phyloP scores from a whole-genome alignment of 805 yeast species.

The Candida hispaniensis region DNA sequence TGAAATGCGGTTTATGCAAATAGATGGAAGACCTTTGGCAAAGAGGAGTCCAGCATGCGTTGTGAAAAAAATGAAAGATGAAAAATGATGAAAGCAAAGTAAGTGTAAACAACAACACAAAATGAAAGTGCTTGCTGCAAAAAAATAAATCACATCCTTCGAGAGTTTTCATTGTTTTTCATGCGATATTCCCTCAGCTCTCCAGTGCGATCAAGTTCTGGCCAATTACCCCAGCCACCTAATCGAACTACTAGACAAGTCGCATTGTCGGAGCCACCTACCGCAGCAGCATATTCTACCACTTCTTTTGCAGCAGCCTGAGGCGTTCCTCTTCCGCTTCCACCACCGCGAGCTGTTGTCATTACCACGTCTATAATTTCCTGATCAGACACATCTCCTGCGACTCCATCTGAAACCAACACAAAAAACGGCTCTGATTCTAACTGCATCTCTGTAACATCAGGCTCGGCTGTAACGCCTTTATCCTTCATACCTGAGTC shows the following conservation, averaged over 20 bases:
- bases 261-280: constrained; percentile 95
- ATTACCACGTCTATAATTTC: constrained; percentile 81
- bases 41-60: too few species aligned
- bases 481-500: constrained; percentile 68
- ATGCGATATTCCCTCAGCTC: constrained; percentile 62
- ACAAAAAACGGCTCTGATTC: constrained; percentile 85
- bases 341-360: constrained; percentile 42
- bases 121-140: too few species aligned
- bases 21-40: too few species aligned
- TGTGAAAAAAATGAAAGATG: too few species aligned
- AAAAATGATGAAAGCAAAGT: too few species aligned
- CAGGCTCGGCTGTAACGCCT: constrained; percentile 92
- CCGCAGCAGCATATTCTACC: constrained; percentile 66
- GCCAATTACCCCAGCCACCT: constrained; percentile 91
- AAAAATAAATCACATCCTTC: too few species aligned
- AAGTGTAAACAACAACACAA: too few species aligned
- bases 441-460: constrained; percentile 54
- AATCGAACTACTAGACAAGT: constrained; percentile 74
- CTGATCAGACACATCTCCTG: constrained; percentile 73
- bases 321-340: constrained; percentile 66
- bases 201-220: constrained; percentile 67
- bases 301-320: constrained; percentile 80
- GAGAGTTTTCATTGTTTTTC: constrained; percentile 37
- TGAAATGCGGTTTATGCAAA: too few species aligned
- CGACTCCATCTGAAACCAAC: constrained; percentile 77